phyloP scores from a whole-genome alignment of 2,329 filamentous ascomycete species.

The Monilinia aucupariae region DNA sequence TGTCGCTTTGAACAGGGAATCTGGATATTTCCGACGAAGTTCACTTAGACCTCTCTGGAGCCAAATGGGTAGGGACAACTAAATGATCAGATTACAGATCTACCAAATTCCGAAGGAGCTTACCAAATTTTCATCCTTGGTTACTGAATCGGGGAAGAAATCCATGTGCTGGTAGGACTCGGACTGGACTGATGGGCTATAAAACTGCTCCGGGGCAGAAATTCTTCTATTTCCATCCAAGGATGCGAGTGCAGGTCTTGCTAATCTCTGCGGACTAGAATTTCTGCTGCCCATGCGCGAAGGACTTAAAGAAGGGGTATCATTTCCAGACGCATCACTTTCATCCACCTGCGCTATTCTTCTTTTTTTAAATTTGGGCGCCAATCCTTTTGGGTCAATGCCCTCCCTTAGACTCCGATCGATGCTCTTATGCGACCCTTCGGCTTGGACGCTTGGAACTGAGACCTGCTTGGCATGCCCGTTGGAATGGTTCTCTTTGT shows the following conservation, averaged over 20 bases:
- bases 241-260: conserved; percentile 1
- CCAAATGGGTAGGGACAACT: conserved; percentile 8
- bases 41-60: conserved; percentile 9
- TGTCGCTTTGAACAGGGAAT: conserved; percentile 2
- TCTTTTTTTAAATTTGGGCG: conserved; percentile 1
- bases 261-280: conserved; percentile 2
- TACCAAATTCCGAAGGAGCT: neutral
- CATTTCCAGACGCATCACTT: conserved; percentile 9
- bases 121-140: conserved; percentile 2
- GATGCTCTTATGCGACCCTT: neutral
- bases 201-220: neutral
- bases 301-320: neutral
- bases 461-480: neutral
- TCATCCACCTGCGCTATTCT: conserved; percentile 11
- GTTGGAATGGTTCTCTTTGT: neutral
- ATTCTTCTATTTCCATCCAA: conserved; percentile 13
- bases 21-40: conserved; percentile 8
- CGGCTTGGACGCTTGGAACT: neutral
- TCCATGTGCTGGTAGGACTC: neutral
- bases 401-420: conserved; percentile 1
- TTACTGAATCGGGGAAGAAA: neutral
- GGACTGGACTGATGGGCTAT: conserved; percentile 10
- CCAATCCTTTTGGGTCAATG: conserved; percentile 13
- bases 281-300: neutral
- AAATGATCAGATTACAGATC: neutral